Evolutionary conservation across 768 basidiomycete genomes (phyloP), one percentile per base, ranked within the genome.

Genomic region (Lactarius deliciosus): DNA sequence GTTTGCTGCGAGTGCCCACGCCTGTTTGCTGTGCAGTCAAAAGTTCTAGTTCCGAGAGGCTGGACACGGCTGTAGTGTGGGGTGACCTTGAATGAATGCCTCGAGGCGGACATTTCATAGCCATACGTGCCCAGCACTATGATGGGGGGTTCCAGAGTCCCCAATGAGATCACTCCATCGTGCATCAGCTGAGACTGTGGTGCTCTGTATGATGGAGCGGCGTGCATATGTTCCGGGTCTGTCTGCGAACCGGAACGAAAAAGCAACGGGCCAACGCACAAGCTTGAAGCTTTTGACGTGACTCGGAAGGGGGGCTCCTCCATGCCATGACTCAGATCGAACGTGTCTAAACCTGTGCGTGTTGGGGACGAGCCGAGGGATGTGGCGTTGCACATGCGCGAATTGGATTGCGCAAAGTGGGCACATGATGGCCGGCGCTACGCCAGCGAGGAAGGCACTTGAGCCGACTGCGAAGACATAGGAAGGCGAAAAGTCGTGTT

Each of bases 401-500:
- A 55, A 54, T 41, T 41, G 54, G 36, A 38, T 41, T 22, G n/a
- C 18, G 25, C n/a, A 25, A 59, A 20, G 57, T 32, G 50, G 28
- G 57, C 65, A 66, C 65, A 58, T 63, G 65, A 66, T 40, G 40
- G 3, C 38, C 41, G 65, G 60, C 54, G 65, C 57, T 59, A 63
- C 65, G 61, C 65, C 61, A 41, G 20, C 50, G 34, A 34, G 54
- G n/a, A 20, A 15, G 16, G 63, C 11, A 58, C 38, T 40, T 22
- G n/a, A 25, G 57, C 50, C 16, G 15, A 30, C 34, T 22, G 53
- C 34, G 56, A 53, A 50, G 28, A 57, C 50, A 62, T 32, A 25
- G 50, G 56, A 40, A 45, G n/a, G 34, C 22, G 62, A 55, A 53
- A 41, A 22, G 50, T 36, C 34, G 32, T 38, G 32, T 68, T 54